Evolutionary conservation across 192 early-diverging fungal species (phyloP).

Genomic region (Lobosporangium transversale): DNA sequence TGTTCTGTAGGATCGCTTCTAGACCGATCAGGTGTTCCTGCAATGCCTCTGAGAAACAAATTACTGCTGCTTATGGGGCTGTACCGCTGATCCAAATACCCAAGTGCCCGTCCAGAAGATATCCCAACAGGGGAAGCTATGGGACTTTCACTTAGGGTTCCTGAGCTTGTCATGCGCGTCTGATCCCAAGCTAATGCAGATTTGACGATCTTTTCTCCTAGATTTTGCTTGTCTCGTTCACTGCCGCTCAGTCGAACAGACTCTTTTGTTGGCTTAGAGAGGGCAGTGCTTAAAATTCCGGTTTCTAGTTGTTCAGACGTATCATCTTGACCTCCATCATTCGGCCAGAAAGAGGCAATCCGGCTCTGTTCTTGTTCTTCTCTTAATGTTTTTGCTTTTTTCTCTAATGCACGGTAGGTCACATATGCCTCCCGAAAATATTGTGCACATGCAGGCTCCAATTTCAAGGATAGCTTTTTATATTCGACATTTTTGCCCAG

Average conservation of each 20-base stretch:
- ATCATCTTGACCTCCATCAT: not conserved
- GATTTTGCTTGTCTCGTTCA: not conserved
- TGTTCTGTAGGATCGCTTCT: not conserved
- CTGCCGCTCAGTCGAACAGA: not conserved
- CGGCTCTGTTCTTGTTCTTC: constrained; percentile 12
- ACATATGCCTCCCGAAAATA: constrained; percentile 31
- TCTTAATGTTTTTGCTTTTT: constrained; percentile 15
- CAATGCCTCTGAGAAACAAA: constrained; percentile 4
- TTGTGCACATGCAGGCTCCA: constrained; percentile 23
- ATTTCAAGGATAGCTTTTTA: constrained; percentile 9
- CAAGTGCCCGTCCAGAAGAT: not conserved
- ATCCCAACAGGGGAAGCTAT: not conserved
- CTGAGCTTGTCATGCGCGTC: not conserved
- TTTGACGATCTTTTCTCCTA: constrained; percentile 11
- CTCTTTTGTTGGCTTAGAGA: not conserved
- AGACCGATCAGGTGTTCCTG: not conserved
- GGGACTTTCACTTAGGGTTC: not conserved
- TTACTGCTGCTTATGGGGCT: constrained; percentile 13
- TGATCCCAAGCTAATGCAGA: constrained; percentile 37
- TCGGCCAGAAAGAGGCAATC: not conserved
- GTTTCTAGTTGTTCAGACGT: not conserved
- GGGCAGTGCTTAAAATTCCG: not conserved
- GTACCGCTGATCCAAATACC: constrained; percentile 29
- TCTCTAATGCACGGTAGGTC: constrained; percentile 29
- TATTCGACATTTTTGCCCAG: constrained; percentile 32